Evolutionary conservation across 129 eudicot genomes (phyloP).

Genomic region (Chrysanthemum makinoi): DNA sequence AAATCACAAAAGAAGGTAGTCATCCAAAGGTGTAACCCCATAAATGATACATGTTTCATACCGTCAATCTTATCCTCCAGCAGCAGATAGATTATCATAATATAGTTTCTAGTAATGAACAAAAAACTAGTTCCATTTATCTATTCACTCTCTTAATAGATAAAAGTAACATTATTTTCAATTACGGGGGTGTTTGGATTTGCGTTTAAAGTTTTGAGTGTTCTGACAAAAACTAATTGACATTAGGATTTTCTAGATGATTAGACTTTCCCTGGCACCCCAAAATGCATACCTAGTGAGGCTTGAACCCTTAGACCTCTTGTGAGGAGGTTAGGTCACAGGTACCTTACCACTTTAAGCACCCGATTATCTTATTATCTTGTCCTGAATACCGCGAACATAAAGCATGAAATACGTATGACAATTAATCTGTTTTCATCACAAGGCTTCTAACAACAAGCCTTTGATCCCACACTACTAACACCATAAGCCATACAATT

Average conservation of each 20-base stretch:
- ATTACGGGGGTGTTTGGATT: neutral
- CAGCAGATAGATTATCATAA: neutral
- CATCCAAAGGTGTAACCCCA: too few relatives aligned
- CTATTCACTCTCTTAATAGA: slow-evolving; percentile 18
- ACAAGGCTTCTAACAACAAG: slow-evolving; percentile 11
- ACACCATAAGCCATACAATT: neutral
- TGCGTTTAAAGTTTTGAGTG: neutral
- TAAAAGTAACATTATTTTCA: slow-evolving; percentile 1
- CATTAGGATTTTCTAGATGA: neutral
- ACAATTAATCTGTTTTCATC: neutral
- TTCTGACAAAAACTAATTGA: neutral
- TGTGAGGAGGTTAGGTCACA: too few relatives aligned
- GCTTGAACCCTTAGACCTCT: too few relatives aligned
- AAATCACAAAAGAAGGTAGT: neutral
- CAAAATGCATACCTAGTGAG: too few relatives aligned
- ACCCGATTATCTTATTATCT: neutral
- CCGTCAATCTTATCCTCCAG: too few relatives aligned
- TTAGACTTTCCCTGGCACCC: neutral
- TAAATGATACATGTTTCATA: too few relatives aligned
- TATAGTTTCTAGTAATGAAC: neutral
- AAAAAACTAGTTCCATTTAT: neutral
- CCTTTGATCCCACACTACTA: slow-evolving; percentile 15
- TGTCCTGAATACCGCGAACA: neutral
- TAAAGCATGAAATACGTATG: neutral
- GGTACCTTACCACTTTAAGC: neutral